Conservation (phyloP, 768 basidiomycete genomes). For the Chalciporus chontae region DNA sequence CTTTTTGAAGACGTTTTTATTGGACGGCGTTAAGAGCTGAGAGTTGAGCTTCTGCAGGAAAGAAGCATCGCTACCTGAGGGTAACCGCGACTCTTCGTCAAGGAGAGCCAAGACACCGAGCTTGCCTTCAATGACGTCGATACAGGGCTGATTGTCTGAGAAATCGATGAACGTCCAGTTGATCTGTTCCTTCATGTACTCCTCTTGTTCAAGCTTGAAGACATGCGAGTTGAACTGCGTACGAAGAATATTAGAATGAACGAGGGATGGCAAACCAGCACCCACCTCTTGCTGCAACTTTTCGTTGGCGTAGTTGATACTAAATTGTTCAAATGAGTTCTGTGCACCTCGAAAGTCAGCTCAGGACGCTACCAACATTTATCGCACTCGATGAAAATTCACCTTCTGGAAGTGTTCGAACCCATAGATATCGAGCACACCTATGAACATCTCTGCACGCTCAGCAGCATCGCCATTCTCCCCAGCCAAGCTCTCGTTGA, state of each 20-base stretch:
- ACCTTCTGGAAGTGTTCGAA: slow-evolving; percentile 98
- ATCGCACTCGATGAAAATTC: neutral
- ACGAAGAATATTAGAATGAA: slow-evolving; percentile 11
- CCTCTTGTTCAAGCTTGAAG: slow-evolving; percentile 98
- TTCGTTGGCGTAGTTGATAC: slow-evolving; percentile 99
- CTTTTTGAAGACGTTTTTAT: slow-evolving; percentile 92
- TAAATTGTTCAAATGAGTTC: slow-evolving; percentile 97
- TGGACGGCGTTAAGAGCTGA: slow-evolving; percentile 81
- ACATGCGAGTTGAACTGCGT: slow-evolving; percentile 96
- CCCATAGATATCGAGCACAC: slow-evolving; percentile 96
- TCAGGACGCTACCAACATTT: neutral
- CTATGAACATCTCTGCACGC: slow-evolving; percentile 97
- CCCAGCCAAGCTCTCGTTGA: slow-evolving; percentile 96
- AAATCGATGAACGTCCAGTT: slow-evolving; percentile 99
- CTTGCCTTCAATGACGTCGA: slow-evolving; percentile 97
- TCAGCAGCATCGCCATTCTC: slow-evolving; percentile 89
- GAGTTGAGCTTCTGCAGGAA: slow-evolving; percentile 90
- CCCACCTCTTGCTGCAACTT: slow-evolving; percentile 94
- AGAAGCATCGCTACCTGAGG: slow-evolving; percentile 86
- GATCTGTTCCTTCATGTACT: slow-evolving; percentile 97
- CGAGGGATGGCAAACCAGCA: neutral
- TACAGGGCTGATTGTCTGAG: slow-evolving; percentile 98
- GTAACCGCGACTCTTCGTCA: slow-evolving; percentile 97
- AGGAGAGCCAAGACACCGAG: slow-evolving; percentile 91
- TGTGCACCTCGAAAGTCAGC: slow-evolving; percentile 26